Evolutionary conservation across 2,329 filamentous ascomycete species (phyloP).

Genomic region (Nemania abortiva): DNA sequence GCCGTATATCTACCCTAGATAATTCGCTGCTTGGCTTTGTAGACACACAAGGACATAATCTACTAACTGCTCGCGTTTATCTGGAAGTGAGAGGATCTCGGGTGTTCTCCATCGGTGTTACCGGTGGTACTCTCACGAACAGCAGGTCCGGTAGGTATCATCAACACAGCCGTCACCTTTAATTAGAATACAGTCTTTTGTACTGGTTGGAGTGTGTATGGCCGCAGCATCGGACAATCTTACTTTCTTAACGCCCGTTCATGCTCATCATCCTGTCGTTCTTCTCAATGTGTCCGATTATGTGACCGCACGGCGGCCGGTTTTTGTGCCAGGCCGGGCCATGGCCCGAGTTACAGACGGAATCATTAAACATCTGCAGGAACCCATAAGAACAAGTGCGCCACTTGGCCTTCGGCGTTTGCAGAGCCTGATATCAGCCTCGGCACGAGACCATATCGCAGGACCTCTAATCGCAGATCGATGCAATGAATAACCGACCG

Average conservation of each 20-base stretch:
- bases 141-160: not conserved
- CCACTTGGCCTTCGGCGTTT: slow-evolving; percentile 13
- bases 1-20: slow-evolving; percentile 3
- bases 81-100: not conserved
- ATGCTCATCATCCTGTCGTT: not conserved
- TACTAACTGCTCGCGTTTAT: not conserved
- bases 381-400: slow-evolving; percentile 26
- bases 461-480: not conserved
- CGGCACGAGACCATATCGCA: slow-evolving; percentile 6
- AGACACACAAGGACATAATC: too few relatives aligned
- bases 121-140: too few relatives aligned
- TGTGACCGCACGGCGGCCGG: slow-evolving; percentile 29
- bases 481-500: not conserved
- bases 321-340: slow-evolving; percentile 13
- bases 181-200: not conserved
- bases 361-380: slow-evolving; percentile 31
- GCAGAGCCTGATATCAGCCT: slow-evolving; percentile 18
- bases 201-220: not conserved
- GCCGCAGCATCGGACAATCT: not conserved
- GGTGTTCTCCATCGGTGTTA: not conserved
- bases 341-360: slow-evolving; percentile 20
- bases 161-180: not conserved
- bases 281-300: slow-evolving; percentile 25
- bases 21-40: not conserved
- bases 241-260: not conserved